Conservation (phyloP, 2,329 filamentous ascomycete genomes). For the Penicillium verrucosum region DNA sequence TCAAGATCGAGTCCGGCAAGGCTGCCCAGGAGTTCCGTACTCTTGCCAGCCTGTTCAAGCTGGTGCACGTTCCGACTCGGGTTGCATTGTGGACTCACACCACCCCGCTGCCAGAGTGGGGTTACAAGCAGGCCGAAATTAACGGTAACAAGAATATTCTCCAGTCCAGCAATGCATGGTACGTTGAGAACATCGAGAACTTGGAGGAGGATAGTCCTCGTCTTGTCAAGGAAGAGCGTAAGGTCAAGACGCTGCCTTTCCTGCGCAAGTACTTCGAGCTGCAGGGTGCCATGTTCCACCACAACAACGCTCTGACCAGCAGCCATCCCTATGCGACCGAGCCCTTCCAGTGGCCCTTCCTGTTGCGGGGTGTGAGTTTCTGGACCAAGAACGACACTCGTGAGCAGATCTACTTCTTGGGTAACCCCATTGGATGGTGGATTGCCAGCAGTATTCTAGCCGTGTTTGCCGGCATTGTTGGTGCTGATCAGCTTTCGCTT, state of each 20-base stretch:
- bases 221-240: slow-evolving; percentile 68
- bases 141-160: slow-evolving; percentile 97
- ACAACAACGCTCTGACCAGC: slow-evolving; percentile 97
- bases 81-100: slow-evolving; percentile 99
- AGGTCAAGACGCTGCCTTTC: slow-evolving; percentile 84
- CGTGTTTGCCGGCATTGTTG: slow-evolving; percentile 87
- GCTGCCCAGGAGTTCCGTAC: slow-evolving; percentile 79
- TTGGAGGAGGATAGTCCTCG: slow-evolving; percentile 69
- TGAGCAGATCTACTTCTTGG: slow-evolving; percentile 97
- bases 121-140: slow-evolving; percentile 94
- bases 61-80: slow-evolving; percentile 89
- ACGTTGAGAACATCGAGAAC: slow-evolving; percentile 85
- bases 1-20: slow-evolving; percentile 86
- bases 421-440: slow-evolving; percentile 98
- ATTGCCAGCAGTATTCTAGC: slow-evolving; percentile 86
- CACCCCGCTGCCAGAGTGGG: slow-evolving; percentile 95
- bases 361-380: slow-evolving; percentile 95
- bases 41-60: slow-evolving; percentile 88
- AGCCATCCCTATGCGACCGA: slow-evolving; percentile 94
- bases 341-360: slow-evolving; percentile 96
- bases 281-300: slow-evolving; percentile 97
- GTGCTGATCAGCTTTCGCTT: slow-evolving; percentile 88
- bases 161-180: slow-evolving; percentile 91
- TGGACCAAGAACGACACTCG: slow-evolving; percentile 96
- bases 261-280: slow-evolving; percentile 93